phyloP scores from a whole-genome alignment of 768 basidiomycete genomes.

The Suillus fuscotomentosus region DNA sequence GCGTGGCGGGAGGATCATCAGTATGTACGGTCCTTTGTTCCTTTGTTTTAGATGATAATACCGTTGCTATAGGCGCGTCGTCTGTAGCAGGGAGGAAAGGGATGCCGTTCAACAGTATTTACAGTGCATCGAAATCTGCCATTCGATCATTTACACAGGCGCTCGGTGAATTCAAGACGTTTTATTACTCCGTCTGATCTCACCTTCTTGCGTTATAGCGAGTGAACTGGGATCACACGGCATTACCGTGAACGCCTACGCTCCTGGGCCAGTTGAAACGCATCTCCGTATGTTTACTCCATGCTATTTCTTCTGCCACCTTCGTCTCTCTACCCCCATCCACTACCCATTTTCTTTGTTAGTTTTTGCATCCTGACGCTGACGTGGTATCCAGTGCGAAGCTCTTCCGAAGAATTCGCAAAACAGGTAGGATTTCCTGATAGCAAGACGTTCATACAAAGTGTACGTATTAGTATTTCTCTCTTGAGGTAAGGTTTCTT shows the following conservation, averaged over 20 bases:
- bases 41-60: background rate
- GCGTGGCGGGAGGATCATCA: slow-evolving; percentile 41
- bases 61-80: slow-evolving; percentile 27
- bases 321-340: background rate
- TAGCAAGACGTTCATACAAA: background rate
- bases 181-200: background rate
- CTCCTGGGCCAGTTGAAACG: background rate
- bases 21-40: background rate
- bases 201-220: slow-evolving; percentile 11
- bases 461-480: background rate
- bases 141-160: slow-evolving; percentile 35
- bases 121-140: slow-evolving; percentile 35
- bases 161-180: background rate
- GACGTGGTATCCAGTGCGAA: background rate
- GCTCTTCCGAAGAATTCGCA: background rate
- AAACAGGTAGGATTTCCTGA: background rate
- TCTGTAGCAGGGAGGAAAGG: slow-evolving; percentile 15
- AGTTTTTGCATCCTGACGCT: background rate
- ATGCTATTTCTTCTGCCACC: background rate
- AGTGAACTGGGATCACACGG: slow-evolving; percentile 18
- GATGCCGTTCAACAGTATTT: slow-evolving; percentile 12
- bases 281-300: background rate
- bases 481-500: background rate
- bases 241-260: slow-evolving; percentile 17
- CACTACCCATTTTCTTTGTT: background rate